Conservation (phyloP, 2,329 filamentous ascomycete species). For the Verticillium alfalfae region DNA sequence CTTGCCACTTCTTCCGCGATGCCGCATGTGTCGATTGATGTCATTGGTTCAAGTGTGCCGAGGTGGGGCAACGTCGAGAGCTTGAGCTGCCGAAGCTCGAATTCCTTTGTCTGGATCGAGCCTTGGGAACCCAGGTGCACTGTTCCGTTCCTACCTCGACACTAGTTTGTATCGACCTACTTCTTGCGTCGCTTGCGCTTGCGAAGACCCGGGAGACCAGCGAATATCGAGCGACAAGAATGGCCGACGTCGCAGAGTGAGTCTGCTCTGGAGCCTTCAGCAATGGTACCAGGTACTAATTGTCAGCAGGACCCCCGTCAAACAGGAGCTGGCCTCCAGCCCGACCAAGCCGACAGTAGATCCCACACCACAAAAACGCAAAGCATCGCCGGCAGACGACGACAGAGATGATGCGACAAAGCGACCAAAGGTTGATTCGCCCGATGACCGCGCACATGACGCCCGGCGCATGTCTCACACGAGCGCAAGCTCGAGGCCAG, state of each 20-base stretch:
- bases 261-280: neutral
- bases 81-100: neutral
- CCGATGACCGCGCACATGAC: slow-evolving; percentile 2
- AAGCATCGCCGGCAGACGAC: slow-evolving; percentile 16
- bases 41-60: neutral
- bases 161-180: neutral
- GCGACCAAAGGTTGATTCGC: slow-evolving; percentile 9
- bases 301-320: neutral
- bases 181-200: neutral
- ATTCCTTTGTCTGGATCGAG: neutral
- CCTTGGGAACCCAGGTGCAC: neutral
- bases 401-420: slow-evolving; percentile 11
- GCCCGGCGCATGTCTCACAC: slow-evolving; percentile 35
- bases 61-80: neutral
- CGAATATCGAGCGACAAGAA: neutral
- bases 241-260: neutral
- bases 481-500: neutral
- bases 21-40: slow-evolving; percentile 2
- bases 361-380: slow-evolving; percentile 20
- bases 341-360: neutral
- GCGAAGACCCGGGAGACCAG: neutral
- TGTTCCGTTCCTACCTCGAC: too few species aligned
- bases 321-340: neutral
- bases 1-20: slow-evolving; percentile 26
- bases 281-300: neutral